Percentiles rank a stretch among this genome's conserved stretches.
Conservation (phyloP, 495 filamentous ascomycete genomes). For the Lentithecium fluviatile region DNA sequence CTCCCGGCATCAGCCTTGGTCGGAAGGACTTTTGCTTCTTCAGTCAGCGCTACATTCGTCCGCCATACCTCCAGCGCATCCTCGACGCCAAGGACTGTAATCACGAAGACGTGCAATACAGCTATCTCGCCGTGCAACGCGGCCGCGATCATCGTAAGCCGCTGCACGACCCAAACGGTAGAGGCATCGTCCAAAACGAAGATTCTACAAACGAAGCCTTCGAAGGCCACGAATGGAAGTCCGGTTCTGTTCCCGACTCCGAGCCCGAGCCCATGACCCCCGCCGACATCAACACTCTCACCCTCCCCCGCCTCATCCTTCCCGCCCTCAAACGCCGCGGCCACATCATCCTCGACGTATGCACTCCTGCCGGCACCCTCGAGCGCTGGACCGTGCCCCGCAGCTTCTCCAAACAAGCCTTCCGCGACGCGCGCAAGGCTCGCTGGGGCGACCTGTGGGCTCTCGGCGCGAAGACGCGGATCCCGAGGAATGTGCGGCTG, state of each 20-base stretch:
- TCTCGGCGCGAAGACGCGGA: slow-evolving; percentile 84
- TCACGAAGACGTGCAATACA: slow-evolving; percentile 87
- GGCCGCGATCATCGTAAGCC: slow-evolving; percentile 51
- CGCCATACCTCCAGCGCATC: slow-evolving; percentile 76
- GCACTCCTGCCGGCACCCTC: slow-evolving; percentile 80
- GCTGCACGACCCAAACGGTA: slow-evolving; percentile 17
- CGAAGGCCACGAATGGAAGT: slow-evolving; percentile 37
- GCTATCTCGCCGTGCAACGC: slow-evolving; percentile 82
- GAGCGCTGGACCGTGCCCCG: slow-evolving; percentile 92
- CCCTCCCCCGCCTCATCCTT: slow-evolving; percentile 74
- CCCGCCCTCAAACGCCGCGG: slow-evolving; percentile 81
- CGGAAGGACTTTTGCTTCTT: slow-evolving; percentile 93
- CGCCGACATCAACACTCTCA: slow-evolving; percentile 52
- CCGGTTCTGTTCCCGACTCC: slow-evolving; percentile 46
- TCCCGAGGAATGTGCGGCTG: slow-evolving; percentile 58
- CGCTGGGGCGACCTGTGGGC: slow-evolving; percentile 95
- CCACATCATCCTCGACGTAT: slow-evolving; percentile 86
- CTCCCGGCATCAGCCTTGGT: slow-evolving; percentile 62
- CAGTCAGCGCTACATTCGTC: slow-evolving; percentile 80
- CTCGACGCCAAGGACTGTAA: slow-evolving; percentile 68
- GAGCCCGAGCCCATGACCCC: slow-evolving; percentile 48
- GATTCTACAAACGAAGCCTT: slow-evolving; percentile 45
- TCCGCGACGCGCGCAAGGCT: slow-evolving; percentile 86
- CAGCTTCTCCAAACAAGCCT: slow-evolving; percentile 75
- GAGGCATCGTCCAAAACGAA: slow-evolving; percentile 41